Evolutionary conservation across 148 eudicot genomes (phyloP).

Genomic region (Amaranthus cruentus): DNA sequence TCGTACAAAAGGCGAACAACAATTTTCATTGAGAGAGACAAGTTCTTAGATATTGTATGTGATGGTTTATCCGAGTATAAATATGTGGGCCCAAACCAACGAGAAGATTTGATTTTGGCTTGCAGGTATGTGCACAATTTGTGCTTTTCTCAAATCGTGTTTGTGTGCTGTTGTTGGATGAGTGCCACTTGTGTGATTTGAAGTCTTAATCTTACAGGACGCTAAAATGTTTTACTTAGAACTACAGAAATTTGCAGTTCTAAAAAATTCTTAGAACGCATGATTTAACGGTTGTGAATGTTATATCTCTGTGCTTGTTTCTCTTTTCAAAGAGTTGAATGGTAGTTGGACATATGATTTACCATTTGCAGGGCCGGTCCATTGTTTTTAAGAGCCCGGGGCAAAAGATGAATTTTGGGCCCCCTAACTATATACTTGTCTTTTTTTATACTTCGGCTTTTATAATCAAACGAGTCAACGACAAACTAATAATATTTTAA

Average conservation of each 20-base stretch:
- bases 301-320: background rate
- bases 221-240: background rate
- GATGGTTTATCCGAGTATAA: constrained; percentile 87
- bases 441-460: too few species aligned
- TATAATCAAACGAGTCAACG: too few species aligned
- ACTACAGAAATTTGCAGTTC: background rate
- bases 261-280: too few species aligned
- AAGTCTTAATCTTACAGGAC: background rate
- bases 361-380: background rate
- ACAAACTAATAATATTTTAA: too few species aligned
- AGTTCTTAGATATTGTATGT: constrained; percentile 77
- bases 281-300: background rate
- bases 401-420: too few species aligned
- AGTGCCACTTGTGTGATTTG: background rate
- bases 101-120: constrained; percentile 86
- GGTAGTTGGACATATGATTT: background rate
- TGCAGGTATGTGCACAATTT: constrained; percentile 62
- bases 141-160: background rate
- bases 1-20: constrained; percentile 83
- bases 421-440: too few species aligned
- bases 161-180: background rate
- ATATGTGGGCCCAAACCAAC: constrained; percentile 82
- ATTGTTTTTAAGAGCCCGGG: too few species aligned
- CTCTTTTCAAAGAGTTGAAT: background rate
- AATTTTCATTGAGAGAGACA: constrained; percentile 56